Conservation (phyloP, 371 early-diverging fungal species). For the Synchytrium microbalum region DNA sequence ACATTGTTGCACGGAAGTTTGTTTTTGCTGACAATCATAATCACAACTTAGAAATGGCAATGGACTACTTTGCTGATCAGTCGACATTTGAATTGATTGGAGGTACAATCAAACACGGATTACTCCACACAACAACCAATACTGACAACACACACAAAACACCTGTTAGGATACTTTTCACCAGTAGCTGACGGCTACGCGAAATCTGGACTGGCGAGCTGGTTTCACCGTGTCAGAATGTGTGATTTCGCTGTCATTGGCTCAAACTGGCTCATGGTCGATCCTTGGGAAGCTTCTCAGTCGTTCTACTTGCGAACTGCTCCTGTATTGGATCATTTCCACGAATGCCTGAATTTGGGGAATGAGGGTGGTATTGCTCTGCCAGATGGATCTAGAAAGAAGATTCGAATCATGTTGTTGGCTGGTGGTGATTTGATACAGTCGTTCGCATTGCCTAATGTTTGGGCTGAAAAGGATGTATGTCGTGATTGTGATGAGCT, state of each 20-base stretch:
- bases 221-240: slow-evolving; percentile 86
- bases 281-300: slow-evolving; percentile 88
- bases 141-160: neutral
- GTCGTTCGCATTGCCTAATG: slow-evolving; percentile 81
- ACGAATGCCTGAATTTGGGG: slow-evolving; percentile 67
- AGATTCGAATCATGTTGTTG: slow-evolving; percentile 79
- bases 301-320: slow-evolving; percentile 77
- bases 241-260: slow-evolving; percentile 78
- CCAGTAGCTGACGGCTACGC: slow-evolving; percentile 90
- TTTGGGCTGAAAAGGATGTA: slow-evolving; percentile 90
- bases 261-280: slow-evolving; percentile 89
- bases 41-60: slow-evolving; percentile 77
- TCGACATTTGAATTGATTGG: slow-evolving; percentile 78
- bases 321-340: slow-evolving; percentile 88
- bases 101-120: slow-evolving; percentile 19
- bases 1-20: neutral
- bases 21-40: slow-evolving; percentile 6
- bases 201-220: slow-evolving; percentile 82
- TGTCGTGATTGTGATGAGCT: slow-evolving; percentile 21
- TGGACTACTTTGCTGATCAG: slow-evolving; percentile 70
- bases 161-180: slow-evolving; percentile 68
- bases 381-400: slow-evolving; percentile 40
- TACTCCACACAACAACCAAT: neutral
- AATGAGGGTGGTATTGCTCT: slow-evolving; percentile 45
- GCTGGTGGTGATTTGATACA: slow-evolving; percentile 97